Percentiles rank a stretch among this genome's conserved stretches.
phyloP scores from a whole-genome alignment of 208 protist genomes.

The Giardia muris region DNA sequence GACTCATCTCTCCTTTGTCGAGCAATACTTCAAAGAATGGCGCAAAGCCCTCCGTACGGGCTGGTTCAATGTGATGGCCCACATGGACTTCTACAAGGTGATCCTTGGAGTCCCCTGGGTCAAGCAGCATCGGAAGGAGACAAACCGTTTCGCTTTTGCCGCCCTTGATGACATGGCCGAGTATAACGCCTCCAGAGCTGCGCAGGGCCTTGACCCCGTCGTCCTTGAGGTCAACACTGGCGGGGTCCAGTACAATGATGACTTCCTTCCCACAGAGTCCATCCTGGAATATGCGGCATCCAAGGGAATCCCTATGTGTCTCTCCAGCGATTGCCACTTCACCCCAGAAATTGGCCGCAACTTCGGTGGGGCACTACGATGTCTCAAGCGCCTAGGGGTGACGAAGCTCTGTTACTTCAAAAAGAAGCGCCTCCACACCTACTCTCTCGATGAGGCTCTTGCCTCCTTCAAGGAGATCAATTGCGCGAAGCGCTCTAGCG shows the following conservation, averaged over 20 bases:
- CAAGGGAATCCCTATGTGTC: not conserved
- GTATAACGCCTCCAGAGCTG: not conserved
- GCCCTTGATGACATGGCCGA: not conserved
- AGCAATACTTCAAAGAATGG: not conserved
- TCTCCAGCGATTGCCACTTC: not conserved
- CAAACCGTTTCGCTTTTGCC: not conserved
- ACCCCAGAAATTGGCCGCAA: not conserved
- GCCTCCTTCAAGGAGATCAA: not conserved
- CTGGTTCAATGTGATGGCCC: conserved; percentile 3
- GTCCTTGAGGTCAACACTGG: conserved; percentile 14
- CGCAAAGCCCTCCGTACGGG: not conserved
- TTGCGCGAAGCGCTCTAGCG: not conserved
- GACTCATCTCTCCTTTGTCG: not conserved
- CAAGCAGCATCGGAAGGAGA: not conserved
- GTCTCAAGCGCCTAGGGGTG: not conserved
- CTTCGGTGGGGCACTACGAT: not conserved
- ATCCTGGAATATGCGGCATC: not conserved
- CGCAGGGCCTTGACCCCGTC: not conserved
- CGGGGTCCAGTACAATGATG: not conserved
- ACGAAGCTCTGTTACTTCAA: conserved; percentile 21
- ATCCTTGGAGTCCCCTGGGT: not conserved
- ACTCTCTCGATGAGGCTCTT: not conserved
- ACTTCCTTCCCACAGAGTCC: not conserved
- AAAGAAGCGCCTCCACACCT: not conserved
- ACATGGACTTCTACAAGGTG: conserved; percentile 6